Conservation (phyloP, 2,329 filamentous ascomycete species). For the Berkeleyomyces rouxiae region DNA sequence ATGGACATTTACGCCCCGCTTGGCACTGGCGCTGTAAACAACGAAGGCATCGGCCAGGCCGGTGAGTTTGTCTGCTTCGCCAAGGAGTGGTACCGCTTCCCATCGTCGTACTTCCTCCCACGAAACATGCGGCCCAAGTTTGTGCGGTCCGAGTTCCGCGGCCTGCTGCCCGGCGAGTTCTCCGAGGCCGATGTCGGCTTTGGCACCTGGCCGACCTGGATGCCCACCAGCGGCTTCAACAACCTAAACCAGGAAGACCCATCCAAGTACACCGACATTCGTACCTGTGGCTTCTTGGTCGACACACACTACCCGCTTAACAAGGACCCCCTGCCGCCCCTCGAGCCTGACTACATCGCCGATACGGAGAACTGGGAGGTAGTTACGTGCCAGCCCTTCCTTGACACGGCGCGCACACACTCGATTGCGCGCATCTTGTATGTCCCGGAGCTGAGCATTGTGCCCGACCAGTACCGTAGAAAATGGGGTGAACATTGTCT, state of each 20-base stretch:
- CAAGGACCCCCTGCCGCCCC: slow-evolving; percentile 18
- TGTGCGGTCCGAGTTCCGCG: slow-evolving; percentile 75
- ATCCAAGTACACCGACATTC: slow-evolving; percentile 68
- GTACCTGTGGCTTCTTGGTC: slow-evolving; percentile 65
- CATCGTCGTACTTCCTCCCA: slow-evolving; percentile 81
- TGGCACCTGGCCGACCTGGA: slow-evolving; percentile 63
- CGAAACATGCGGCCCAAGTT: slow-evolving; percentile 75
- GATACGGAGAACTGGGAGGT: slow-evolving; percentile 63
- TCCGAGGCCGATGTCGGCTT: slow-evolving; percentile 52
- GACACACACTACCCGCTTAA: slow-evolving; percentile 63
- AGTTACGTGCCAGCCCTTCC: slow-evolving; percentile 58
- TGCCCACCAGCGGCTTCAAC: slow-evolving; percentile 73
- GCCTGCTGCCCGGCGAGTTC: slow-evolving; percentile 82
- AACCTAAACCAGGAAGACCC: slow-evolving; percentile 75
- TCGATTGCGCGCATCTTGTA: slow-evolving; percentile 63
- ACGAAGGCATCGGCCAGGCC: slow-evolving; percentile 33
- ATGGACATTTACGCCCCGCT: slow-evolving; percentile 54
- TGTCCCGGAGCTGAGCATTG: slow-evolving; percentile 53
- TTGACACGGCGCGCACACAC: slow-evolving; percentile 62
- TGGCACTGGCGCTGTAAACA: slow-evolving; percentile 32
- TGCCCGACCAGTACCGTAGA: slow-evolving; percentile 54
- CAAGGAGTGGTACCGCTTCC: slow-evolving; percentile 98
- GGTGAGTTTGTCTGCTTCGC: slow-evolving; percentile 71
- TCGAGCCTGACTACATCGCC: slow-evolving; percentile 65
- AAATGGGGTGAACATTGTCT: slow-evolving; percentile 85